These are phyloP conservation scores for Ophioceras dolichostomum DNA, from an alignment of 2,329 filamentous ascomycete genomes.

Conservation along the genomic window DNA sequence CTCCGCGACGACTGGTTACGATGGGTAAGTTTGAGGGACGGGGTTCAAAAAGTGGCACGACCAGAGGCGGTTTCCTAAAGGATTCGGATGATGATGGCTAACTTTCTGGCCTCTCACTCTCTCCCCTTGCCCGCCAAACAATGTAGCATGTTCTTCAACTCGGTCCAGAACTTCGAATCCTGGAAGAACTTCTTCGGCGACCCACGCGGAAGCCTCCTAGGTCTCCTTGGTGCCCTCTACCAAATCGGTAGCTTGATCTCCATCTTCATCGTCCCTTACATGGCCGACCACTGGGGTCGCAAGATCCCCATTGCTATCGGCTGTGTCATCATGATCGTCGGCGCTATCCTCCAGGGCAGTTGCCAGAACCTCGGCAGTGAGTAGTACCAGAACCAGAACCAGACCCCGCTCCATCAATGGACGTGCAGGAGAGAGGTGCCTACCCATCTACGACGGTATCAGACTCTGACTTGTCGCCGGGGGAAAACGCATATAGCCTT, in stretches of 20 bases:
- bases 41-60: too few species aligned
- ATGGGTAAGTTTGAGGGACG: conserved; percentile 36
- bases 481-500: conserved; percentile 29
- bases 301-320: conserved; percentile 40
- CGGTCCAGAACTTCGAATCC: conserved; percentile 26
- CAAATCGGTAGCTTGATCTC: conserved; percentile 45
- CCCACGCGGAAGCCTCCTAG: conserved; percentile 28
- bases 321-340: conserved; percentile 40
- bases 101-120: too few species aligned
- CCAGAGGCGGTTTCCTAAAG: too few species aligned
- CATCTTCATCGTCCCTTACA: conserved; percentile 41
- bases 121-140: too few species aligned
- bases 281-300: conserved; percentile 42
- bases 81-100: not conserved
- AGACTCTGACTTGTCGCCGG: not conserved
- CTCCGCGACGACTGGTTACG: conserved; percentile 43
- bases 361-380: conserved; percentile 24
- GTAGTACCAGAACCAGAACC: too few species aligned
- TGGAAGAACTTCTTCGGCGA: conserved; percentile 36
- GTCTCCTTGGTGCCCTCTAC: conserved; percentile 45
- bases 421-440: too few species aligned
- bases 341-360: conserved; percentile 43
- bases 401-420: too few species aligned
- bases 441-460: too few species aligned
- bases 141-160: conserved; percentile 30